These are phyloP conservation scores for Colletotrichum sp. DNA, from an alignment of 2,329 filamentous ascomycete species.

Conservation along the genomic window DNA sequence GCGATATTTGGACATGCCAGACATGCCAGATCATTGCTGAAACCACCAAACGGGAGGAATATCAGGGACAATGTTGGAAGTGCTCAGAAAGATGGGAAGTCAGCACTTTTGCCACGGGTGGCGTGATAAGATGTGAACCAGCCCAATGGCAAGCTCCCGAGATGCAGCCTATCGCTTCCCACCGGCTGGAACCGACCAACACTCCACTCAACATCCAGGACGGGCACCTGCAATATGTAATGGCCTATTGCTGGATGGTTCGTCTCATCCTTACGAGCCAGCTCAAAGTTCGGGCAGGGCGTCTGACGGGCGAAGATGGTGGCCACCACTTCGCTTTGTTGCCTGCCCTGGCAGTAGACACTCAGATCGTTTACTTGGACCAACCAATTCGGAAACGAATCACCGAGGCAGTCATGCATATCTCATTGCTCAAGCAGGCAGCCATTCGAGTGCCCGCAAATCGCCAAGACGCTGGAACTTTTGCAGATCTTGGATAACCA, in stretches of 20 bases:
- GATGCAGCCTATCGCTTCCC: not conserved
- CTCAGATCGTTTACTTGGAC: not conserved
- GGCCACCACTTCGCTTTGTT: not conserved
- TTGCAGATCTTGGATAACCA: not conserved
- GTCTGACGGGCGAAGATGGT: not conserved
- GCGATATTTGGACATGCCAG: not conserved
- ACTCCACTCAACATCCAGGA: not conserved
- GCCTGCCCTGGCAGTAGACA: not conserved
- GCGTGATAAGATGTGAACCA: not conserved
- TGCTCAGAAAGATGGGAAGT: not conserved
- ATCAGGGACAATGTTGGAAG: not conserved
- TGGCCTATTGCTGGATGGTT: not conserved
- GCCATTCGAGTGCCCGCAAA: not conserved
- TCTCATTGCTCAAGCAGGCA: not conserved
- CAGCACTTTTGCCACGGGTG: not conserved
- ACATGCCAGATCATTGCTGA: not conserved
- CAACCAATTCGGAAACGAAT: not conserved
- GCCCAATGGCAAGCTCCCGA: not conserved
- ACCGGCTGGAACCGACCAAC: not conserved
- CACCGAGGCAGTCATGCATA: not conserved
- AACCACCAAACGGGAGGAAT: not conserved
- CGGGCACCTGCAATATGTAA: not conserved
- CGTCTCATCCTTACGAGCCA: not conserved
- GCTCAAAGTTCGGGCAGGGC: not conserved
- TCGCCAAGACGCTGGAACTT: not conserved